Base-by-base conservation (phyloP, 2,329 filamentous ascomycete species). In the Daldinia eschscholtzii region DNA sequence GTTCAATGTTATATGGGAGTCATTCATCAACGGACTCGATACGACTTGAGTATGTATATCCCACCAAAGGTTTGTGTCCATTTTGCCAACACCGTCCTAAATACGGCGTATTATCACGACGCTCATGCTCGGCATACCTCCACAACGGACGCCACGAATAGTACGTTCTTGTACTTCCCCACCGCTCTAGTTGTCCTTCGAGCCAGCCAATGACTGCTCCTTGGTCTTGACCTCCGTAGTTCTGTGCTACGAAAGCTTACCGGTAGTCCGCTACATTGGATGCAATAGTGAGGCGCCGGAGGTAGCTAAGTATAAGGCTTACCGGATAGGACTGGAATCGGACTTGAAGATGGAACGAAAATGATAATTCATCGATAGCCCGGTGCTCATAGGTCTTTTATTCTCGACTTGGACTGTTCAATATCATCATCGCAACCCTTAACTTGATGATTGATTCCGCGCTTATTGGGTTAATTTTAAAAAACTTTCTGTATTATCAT, bases 91-190 rank as follows among this genome's bases (percentile, higher is more conserved):
- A 4, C 81, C 81, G 42, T 80, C 78, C 18, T 83, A 74, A 39
- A 80, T 81, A 12, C 81, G 76, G 5, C 82, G 81, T 37, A 82
- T 18, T 33, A 83, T 82, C 53, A 83, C 78, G 28, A 78, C 78
- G 18, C 76, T 70, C 9, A 80, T 81, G 61, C 58, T 80, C 7
- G 80, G 80, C 7, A 81, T 81, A 2, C 79, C 78, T 6, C 80
- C 84, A 61, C 83, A 85, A 84, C 20, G 44, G 4, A 26, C 20
- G 6, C 44, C 20, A 5, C 20, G 10, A 26, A 48, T 48, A 6
- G 44, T 48, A 10, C 20, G 20, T 48, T 15, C 44, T 15, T 26
- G 44, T 13, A 15, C 44, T 12, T 48, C 44, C 6, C 44, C 42
- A 6, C 12, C 26, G 20, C 42, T 10, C 12, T 23, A 10, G 20